Evolutionary conservation across 257 asterid species (phyloP), one percentile per base, ranked within the genome.

Genomic region (Striga asiatica): DNA sequence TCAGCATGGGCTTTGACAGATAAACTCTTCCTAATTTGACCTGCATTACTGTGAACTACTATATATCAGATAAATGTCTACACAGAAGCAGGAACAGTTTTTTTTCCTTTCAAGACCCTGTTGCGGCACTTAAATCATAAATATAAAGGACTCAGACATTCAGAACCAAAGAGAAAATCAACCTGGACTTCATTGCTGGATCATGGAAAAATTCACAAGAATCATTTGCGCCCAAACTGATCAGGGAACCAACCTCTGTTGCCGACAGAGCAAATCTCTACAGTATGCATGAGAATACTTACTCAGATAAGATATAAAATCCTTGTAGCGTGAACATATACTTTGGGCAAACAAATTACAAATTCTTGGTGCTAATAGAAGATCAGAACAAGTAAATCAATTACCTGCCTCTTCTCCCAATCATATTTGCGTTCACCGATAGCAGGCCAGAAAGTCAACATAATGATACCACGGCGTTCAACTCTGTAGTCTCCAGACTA

Each of bases 151-250:
- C 19, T 12, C 41, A 60, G 32, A 19, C 9, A 43, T 19, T 37
- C 29, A 23, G 7, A 13, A 51, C 24, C 4, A 54, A 46, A 31
- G 24, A 64, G 62, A 34, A 58, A 60, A 69, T 49, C 62, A 66
- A 86, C 98, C 96, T 87, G 19, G 96, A 80, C 54, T 35, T 58
- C 92, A 86, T 91, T 59, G 96, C 74, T 35, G 95, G 98, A 61
- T 87, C 98, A 42, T 89, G 96, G 70, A 91, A 87, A 78, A 91
- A 91, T 66, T 86, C 98, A 61, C 91, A 79, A 12, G 96, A 76
- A 60, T 76, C 95, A 32, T 56, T 70, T 42, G 94, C 48, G 9
- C 93, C 89, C 80, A 87, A 67, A 68, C 75, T 84, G 59, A 91
- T 80, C 69, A 91, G n/a, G 10, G 96, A 78, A 59, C 98, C 98